These are phyloP conservation scores for Candida nitratophila DNA, from an alignment of 805 yeast species.

Conservation along the genomic window DNA sequence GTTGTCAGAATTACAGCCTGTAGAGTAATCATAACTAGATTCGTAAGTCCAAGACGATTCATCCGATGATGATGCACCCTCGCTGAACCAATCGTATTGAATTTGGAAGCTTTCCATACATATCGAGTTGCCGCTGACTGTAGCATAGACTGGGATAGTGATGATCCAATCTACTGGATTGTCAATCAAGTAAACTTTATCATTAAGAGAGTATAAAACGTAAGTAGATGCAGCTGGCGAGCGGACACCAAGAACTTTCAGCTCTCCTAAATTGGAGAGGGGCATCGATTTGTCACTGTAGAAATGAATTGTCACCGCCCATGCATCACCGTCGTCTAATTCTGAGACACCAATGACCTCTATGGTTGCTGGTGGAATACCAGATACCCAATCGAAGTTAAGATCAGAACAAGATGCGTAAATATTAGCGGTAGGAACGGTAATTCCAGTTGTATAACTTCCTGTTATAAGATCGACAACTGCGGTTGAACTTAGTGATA, in stretches of 20 bases:
- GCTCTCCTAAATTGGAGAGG: conserved; percentile 6
- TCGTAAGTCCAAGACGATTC: conserved; percentile 2
- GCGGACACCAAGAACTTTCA: conserved; percentile 15
- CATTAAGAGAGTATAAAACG: conserved; percentile 13
- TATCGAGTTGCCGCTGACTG: conserved; percentile 4
- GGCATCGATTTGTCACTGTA: background rate
- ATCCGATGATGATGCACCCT: conserved; percentile 4
- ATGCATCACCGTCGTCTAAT: background rate
- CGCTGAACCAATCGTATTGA: conserved; percentile 21
- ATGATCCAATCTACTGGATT: conserved; percentile 19
- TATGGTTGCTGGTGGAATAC: conserved; percentile 6
- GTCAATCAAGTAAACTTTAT: conserved; percentile 9
- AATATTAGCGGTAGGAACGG: background rate
- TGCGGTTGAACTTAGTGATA: no score
- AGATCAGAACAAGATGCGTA: background rate
- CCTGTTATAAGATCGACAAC: background rate
- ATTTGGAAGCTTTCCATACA: conserved; percentile 18
- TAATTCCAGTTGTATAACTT: background rate
- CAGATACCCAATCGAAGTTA: background rate
- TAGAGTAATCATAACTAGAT: conserved; percentile 9
- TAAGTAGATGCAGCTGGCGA: conserved; percentile 16
- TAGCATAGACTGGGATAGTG: conserved; percentile 15
- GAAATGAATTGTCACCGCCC: conserved; percentile 1
- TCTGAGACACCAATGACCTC: background rate
- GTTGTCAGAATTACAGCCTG: conserved; percentile 15